These are phyloP conservation scores for Basidiobolus heterosporus DNA, from an alignment of 371 early-diverging fungal genomes.

Conservation along the genomic window DNA sequence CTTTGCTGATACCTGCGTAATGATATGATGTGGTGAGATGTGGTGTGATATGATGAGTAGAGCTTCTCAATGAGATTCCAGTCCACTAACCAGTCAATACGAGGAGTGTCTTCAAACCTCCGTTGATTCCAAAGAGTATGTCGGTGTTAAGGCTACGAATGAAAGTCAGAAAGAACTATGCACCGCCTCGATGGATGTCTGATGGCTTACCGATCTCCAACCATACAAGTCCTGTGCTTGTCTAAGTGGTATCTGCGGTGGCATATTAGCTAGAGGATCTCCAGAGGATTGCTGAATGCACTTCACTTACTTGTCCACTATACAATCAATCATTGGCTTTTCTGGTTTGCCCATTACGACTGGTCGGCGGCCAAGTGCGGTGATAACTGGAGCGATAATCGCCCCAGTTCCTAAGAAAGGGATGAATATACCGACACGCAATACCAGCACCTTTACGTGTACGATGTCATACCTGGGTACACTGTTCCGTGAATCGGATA, in stretches of 20 bases:
- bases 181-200: neutral
- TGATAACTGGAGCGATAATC: constrained; percentile 51
- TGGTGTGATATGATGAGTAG: too few species aligned
- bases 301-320: constrained; percentile 39
- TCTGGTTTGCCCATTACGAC: constrained; percentile 86
- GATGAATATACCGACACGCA: neutral
- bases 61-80: too few species aligned
- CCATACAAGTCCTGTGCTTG: constrained; percentile 74
- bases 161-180: neutral
- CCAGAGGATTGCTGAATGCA: neutral
- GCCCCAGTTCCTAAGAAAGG: constrained; percentile 58
- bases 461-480: constrained; percentile 46
- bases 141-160: constrained; percentile 69
- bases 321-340: constrained; percentile 77
- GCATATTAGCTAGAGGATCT: neutral
- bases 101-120: constrained; percentile 73
- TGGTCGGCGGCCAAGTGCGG: constrained; percentile 55
- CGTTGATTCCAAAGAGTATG: constrained; percentile 79
- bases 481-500: constrained; percentile 59
- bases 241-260: constrained; percentile 49
- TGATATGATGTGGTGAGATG: too few species aligned
- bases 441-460: neutral
- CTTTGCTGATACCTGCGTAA: constrained; percentile 24
- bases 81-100: constrained; percentile 76
- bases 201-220: constrained; percentile 63